A percentile compares a stretch with the other conserved stretches of the same genome.
phyloP scores from a whole-genome alignment of 441 rosid genomes.

The Eutrema salsugineum region DNA sequence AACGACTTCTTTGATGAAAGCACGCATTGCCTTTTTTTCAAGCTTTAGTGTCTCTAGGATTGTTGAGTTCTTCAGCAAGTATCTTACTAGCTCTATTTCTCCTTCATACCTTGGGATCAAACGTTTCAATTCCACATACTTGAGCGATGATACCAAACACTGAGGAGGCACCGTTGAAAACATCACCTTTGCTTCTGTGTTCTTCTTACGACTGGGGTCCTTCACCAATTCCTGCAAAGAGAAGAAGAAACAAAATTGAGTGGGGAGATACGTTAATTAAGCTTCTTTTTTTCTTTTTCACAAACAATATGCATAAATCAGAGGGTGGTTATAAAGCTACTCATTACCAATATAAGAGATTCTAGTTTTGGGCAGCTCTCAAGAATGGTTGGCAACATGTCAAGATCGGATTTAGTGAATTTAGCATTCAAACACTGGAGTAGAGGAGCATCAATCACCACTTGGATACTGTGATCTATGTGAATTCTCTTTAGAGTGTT shows the following conservation, averaged over 20 bases:
- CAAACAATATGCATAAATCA: not conserved
- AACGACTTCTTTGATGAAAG: not conserved
- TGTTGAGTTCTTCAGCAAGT: not conserved
- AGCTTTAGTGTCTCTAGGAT: not conserved
- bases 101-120: not conserved
- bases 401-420: not conserved
- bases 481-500: not conserved
- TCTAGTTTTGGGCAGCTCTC: slow-evolving; percentile 7
- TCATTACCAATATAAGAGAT: not conserved
- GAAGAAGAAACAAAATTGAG: not conserved
- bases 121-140: not conserved
- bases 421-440: not conserved
- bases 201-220: not conserved
- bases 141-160: slow-evolving; percentile 10
- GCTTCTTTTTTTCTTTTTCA: not conserved
- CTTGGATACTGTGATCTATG: not conserved
- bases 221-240: not conserved
- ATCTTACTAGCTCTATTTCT: not conserved
- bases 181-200: not conserved
- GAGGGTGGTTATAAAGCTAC: not conserved
- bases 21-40: not conserved
- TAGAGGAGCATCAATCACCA: not conserved
- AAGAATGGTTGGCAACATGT: not conserved
- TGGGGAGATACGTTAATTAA: not conserved
- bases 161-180: not conserved